Base-by-base conservation (phyloP, 164 flowering plant genomes). In the Cinnamomum chago region DNA sequence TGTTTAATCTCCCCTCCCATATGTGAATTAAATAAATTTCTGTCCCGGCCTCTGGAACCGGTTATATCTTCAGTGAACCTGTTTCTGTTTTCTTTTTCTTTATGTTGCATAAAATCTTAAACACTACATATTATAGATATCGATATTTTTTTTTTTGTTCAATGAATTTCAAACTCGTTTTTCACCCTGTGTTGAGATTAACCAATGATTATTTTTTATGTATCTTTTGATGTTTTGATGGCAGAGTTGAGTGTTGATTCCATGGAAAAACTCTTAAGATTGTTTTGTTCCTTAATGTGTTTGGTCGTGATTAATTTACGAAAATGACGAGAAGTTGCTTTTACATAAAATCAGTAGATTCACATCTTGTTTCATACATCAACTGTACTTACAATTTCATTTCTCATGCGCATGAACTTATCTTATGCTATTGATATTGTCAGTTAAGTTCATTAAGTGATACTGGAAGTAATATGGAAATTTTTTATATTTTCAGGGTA, bases 401-500 rank as follows among this genome's bases (percentile, higher is more conserved):
- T 20, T 15, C 13, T 55, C 4, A 17, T 15, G 18, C 17, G 9
- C 2, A 17, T 2, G n/a, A 55, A 15, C 60, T 7, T 71, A 27
- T 7, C 24, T 27, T 68, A 2, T 28, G 1, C 35, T 30, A 30
- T 30, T 30, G 10, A 1, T 23, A n/a, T 40, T 47, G 17, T 13
- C 13, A 5, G 25, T 68, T 40, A 7, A n/a, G 10, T 50, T 50
- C 4, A n/a, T 40, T 40, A 22, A 12, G 6, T 4, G 23, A 40
- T 30, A 18, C 11, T 17, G 35, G 55, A 67, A 62, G 60, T 80
- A 17, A 77, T 71, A 62, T 50, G 33, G 60, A 23, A 25, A 14
- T 70, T 0, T 72, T 22, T 73, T 72, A 69, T 15, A 55, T 51
- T 76, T 78, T 33, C 92, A 94, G 97, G 97, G 77, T 15, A 88